phyloP scores from a whole-genome alignment of 768 basidiomycete species.

The Thelephora ganbajun region DNA sequence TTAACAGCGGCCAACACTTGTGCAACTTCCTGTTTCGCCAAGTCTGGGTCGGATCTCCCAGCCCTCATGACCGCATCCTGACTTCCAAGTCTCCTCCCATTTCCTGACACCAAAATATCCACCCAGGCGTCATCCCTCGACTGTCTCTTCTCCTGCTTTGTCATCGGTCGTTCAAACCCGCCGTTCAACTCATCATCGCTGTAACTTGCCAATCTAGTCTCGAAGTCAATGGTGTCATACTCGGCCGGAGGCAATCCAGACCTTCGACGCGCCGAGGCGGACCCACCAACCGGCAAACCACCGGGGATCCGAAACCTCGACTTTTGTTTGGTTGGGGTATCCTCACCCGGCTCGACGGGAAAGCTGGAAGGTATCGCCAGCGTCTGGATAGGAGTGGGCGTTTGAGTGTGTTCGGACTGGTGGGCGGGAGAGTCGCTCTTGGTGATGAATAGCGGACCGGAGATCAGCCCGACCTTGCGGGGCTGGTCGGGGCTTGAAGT shows the following conservation, averaged over 20 bases:
- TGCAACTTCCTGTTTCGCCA: constrained; percentile 61
- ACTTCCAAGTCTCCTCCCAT: constrained; percentile 33
- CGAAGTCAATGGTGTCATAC: constrained; percentile 72
- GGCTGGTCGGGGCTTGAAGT: not conserved
- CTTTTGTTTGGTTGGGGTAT: constrained; percentile 3
- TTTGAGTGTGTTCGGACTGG: no score
- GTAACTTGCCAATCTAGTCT: constrained; percentile 61
- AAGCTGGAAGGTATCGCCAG: not conserved
- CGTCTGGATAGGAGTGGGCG: no score
- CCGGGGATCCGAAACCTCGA: constrained; percentile 46
- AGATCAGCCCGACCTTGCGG: not conserved
- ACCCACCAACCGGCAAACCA: constrained; percentile 38
- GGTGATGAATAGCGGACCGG: not conserved
- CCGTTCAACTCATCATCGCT: constrained; percentile 26
- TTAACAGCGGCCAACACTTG: constrained; percentile 49
- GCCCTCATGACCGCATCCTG: constrained; percentile 35
- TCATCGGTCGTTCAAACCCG: constrained; percentile 9
- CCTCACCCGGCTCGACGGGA: not conserved
- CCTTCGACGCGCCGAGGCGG: constrained; percentile 29
- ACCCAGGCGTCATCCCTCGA: constrained; percentile 73
- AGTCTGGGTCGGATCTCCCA: constrained; percentile 44
- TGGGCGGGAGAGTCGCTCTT: not conserved
- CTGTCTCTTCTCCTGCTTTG: constrained; percentile 27
- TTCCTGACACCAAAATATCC: constrained; percentile 63
- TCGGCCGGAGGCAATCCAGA: constrained; percentile 51